Conservation (phyloP, 177 flowering plant genomes). For the Tripterygium wilfordii region DNA sequence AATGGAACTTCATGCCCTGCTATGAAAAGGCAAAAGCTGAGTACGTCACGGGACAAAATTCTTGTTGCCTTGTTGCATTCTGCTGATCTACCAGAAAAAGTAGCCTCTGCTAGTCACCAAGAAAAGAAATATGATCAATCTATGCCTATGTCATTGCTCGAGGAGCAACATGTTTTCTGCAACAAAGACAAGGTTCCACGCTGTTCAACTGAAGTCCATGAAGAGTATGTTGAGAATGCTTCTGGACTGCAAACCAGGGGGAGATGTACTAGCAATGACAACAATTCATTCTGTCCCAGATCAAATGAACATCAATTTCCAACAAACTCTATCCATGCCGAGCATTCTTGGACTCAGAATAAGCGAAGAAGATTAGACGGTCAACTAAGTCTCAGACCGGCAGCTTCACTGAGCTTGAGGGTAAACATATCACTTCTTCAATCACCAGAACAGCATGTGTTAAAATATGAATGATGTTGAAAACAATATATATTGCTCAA, state of each 20-base stretch:
- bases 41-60: conserved; percentile 10
- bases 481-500: conserved; percentile 7
- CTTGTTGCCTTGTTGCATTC: conserved; percentile 5
- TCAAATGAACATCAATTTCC: conserved; percentile 2
- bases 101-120: neutral
- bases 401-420: conserved; percentile 28
- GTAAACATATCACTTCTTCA: no score
- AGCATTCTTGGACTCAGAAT: conserved; percentile 41
- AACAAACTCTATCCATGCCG: conserved; percentile 5
- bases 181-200: conserved; percentile 8
- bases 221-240: conserved; percentile 4
- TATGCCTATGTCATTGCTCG: conserved; percentile 6
- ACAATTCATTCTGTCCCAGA: conserved; percentile 2
- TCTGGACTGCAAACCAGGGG: no score
- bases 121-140: neutral
- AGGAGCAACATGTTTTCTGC: conserved; percentile 5
- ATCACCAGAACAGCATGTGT: no score
- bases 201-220: conserved; percentile 9
- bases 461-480: conserved; percentile 12
- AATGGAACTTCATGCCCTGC: conserved; percentile 10
- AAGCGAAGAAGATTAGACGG: conserved; percentile 46
- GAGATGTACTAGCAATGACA: conserved; percentile 4
- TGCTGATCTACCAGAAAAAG: conserved; percentile 6
- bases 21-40: conserved; percentile 10
- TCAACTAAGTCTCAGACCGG: conserved; percentile 10